Conservation (phyloP, 257 asterid genomes). For the Coffea canephora region DNA sequence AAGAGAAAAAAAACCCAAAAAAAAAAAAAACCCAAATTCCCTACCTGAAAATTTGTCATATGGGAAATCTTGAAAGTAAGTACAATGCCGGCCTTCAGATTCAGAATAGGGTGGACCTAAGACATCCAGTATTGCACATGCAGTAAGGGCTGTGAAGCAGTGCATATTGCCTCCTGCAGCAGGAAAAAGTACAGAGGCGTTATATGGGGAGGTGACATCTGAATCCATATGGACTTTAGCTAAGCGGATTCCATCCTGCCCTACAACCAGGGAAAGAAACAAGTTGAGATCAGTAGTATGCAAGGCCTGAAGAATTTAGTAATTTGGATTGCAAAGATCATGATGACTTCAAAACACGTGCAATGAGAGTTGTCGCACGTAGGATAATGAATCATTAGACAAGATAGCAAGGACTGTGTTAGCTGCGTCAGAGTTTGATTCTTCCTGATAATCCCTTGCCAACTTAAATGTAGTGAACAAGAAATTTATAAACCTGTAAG, state of each 20-base stretch:
- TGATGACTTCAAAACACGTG: too few relatives aligned
- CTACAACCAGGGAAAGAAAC: too few relatives aligned
- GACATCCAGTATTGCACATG: slow-evolving; percentile 37
- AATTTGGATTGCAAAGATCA: too few relatives aligned
- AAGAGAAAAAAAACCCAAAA: background rate
- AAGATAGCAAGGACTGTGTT: too few relatives aligned
- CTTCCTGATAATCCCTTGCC: background rate
- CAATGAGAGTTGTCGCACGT: too few relatives aligned
- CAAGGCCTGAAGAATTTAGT: too few relatives aligned
- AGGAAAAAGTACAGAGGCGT: slow-evolving; percentile 30
- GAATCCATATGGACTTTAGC: slow-evolving; percentile 24
- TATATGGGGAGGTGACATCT: slow-evolving; percentile 25
- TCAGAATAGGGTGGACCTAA: slow-evolving; percentile 36
- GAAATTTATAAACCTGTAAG: background rate
- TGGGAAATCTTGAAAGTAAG: slow-evolving; percentile 21
- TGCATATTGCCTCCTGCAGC: slow-evolving; percentile 39
- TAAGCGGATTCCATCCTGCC: slow-evolving; percentile 1
- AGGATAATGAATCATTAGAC: too few relatives aligned
- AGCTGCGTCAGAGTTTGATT: background rate
- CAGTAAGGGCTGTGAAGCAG: slow-evolving; percentile 31
- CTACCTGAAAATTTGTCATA: slow-evolving; percentile 21
- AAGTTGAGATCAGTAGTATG: too few relatives aligned
- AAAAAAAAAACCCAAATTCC: background rate
- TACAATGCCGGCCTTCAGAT: slow-evolving; percentile 28
- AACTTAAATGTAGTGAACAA: too few relatives aligned